Conservation (phyloP, 371 early-diverging fungal species). For the Apophysomyces elegans region DNA sequence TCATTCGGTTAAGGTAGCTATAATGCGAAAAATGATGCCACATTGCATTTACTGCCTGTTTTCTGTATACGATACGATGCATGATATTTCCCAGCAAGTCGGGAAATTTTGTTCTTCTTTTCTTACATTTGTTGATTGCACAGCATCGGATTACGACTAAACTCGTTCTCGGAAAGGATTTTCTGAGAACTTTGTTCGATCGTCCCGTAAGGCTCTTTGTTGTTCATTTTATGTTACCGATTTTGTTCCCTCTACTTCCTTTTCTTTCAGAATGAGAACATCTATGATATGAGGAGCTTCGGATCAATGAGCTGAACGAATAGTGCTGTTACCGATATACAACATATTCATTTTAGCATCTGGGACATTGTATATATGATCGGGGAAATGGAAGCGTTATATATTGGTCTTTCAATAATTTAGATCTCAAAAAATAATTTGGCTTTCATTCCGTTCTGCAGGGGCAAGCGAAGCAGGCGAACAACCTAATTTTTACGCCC, state of each 20-base stretch:
- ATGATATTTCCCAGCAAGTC: neutral
- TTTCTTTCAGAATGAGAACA: neutral
- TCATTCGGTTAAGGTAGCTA: neutral
- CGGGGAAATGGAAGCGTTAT: no score
- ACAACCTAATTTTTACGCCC: slow-evolving; percentile 6
- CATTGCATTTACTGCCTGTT: neutral
- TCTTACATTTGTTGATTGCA: neutral
- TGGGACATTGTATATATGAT: no score
- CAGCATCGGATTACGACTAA: neutral
- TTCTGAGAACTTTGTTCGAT: neutral
- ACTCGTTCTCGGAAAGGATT: neutral
- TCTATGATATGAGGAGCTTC: neutral
- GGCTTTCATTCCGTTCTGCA: neutral
- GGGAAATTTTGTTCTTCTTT: neutral
- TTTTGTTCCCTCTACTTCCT: neutral
- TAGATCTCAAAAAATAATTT: neutral
- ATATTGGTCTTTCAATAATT: no score
- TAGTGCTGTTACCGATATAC: neutral
- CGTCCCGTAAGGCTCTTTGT: neutral
- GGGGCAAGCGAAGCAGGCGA: neutral
- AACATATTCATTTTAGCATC: neutral
- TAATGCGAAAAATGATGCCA: slow-evolving; percentile 2
- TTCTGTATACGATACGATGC: neutral
- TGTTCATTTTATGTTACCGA: neutral
- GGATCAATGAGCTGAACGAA: neutral